Base-by-base conservation (phyloP, 805 yeast species). In the Kodamaea hsintzibuensis region DNA sequence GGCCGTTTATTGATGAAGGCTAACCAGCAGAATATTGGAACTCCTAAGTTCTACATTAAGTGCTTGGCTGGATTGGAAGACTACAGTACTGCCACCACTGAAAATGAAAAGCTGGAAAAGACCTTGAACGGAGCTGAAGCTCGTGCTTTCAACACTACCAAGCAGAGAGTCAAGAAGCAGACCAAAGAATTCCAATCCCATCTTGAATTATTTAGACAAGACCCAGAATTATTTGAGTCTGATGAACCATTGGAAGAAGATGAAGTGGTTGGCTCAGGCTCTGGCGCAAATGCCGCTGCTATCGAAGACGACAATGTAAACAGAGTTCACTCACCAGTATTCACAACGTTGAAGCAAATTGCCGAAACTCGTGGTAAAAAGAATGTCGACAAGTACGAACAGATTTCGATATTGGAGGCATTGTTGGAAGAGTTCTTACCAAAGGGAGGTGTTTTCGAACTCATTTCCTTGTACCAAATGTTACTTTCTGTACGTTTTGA, bases 331-430 rank as follows among this genome's bases (percentile, higher is more conserved):
- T 65, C 76, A 55, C 72, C 79, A 16, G 84, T 91, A 53, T 91
- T 92, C 77, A 77, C 84, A 54, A 83, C 88, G 37, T 79, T 95
- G 68, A 82, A 86, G 68, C 72, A 83, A 52, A 85, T 95, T 54
- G 76, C 88, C 56, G 98, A 95, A 72, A 80, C 91, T 49, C 86
- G 99, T 76, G 99, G 99, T 78, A 92, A 92, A 80, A 93, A 90
- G 79, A 91, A 90, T 70, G 88, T 91, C 58, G 97, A 93, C 70
- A 83, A 86, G 59, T 70, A 68, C 58, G 96, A 89, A 70, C 96
- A 93, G 72, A 83, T 91, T 59, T 74, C 76, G 53, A 77, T 80
- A 45, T 78, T 95, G 66, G 96, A 89, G 73, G 78, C 77, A 47
- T 76, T 89, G 57, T 78, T 86, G 53, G 64, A 55, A 22, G 65